Base-by-base conservation (phyloP, 345 rosid species). In the Barbarea vulgaris region DNA sequence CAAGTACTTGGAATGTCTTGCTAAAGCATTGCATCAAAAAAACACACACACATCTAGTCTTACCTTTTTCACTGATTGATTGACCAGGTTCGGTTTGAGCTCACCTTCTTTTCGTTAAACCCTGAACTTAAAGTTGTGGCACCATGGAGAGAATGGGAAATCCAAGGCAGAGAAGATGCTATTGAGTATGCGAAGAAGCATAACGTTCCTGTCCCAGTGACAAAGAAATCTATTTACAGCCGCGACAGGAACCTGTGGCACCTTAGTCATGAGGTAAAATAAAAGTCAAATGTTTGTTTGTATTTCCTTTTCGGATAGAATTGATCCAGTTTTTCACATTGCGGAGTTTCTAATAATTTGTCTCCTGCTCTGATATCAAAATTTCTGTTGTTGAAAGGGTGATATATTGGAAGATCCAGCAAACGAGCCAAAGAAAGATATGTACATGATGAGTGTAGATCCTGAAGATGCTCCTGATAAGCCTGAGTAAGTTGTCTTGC, bases 111-210 rank as follows among this genome's bases (percentile, higher is more conserved):
- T 76, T 86, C 98, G 14, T 60, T 91, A 62, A 94, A 94, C 80
- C 98, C 98, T 55, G 91, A 91, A 56, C 86, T 94, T 71, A 83
- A 85, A 77, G 97, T 94, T 55, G 96, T 94, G 70, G 98, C 97
- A 64, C 97, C 98, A 9, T 92, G 98, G 98, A 87, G 98, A 52
- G 98, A 94, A 80, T 94, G 98, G 97, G 93, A 94, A 77, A 94
- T 94, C 69, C 77, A 69, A 54, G 97, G 98, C 60, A 83, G 97
- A 84, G 97, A 94, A 82, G 97, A 94, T 77, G 97, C 97, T 8
- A 90, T 94, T 52, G 97, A 91, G 72, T 94, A 91, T 81, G 97
- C 98, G 0, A 90, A 86, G 84, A 91, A 94, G 83, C 96, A 94
- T 76, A 85, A 91, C 3, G 87, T 94, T 74, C 97, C 96, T 3